Base-by-base conservation (phyloP, 2,329 filamentous ascomycete species). In the Stagonosporopsis tanaceti region DNA sequence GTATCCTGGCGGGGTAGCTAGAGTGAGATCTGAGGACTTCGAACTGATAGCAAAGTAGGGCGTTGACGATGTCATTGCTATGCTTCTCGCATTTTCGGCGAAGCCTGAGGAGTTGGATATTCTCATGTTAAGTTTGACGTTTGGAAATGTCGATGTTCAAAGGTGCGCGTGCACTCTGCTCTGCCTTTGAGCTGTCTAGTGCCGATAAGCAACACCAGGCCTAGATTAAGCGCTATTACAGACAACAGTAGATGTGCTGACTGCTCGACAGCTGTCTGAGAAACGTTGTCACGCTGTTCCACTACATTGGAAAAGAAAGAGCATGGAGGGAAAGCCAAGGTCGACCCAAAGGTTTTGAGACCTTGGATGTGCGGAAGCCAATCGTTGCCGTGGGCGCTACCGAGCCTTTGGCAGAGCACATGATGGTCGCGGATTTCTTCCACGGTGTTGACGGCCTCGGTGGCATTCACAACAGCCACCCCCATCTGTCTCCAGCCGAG, bases 241-340 rank as follows among this genome's bases (percentile, higher is more conserved):
- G 24, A 17, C 4, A 2, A 37, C 17, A 12, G 2, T 15, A n/a
- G 15, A 34, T 24, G 17, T 27, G 17, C 48, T 57, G 25, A 57
- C 22, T 8, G 3, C 7, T n/a, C 17, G 25, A 12, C 47, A 93
- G 90, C 76, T 97, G 93, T 69, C 83, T 97, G 47, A 88, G 90
- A 47, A 99, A 99, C 77, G 88, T 91, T 15, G 89, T 98, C 37
- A 90, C 92, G 24, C 82, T 98, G 60, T 98, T 99, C 80, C 89
- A 97, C 70, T 89, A 96, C 57, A 85, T 99, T 50, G 92, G 96
- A 64, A 91, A 92, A 73, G 95, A 99, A 79, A 83, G 92, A 66
- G 84, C 86, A 65, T 98, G 93, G 93, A 86, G 95, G 62, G 87
- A 86, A 72, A 79, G 85, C 12, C 84, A 87, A 39, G 90, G 90